These are phyloP conservation scores for Phaffia rhodozyma DNA, from an alignment of 1,284 basidiomycete species.

Conservation along the genomic window DNA sequence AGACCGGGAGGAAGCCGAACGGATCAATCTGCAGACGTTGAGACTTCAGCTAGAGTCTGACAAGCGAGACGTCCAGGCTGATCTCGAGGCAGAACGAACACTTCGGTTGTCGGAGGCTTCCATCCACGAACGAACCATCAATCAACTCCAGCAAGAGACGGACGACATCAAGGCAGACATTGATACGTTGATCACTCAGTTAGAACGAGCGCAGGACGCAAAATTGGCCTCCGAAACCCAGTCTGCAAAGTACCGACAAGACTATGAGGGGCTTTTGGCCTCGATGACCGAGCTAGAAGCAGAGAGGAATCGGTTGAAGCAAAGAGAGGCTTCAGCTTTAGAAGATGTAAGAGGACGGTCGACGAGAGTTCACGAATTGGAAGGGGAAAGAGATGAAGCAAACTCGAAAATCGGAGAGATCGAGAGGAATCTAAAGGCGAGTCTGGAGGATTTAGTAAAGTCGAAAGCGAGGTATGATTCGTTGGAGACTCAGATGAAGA, in stretches of 20 bases:
- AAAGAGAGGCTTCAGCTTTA: conserved; percentile 50
- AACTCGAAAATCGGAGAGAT: conserved; percentile 59
- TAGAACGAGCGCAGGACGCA: conserved; percentile 63
- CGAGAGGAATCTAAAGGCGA: conserved; percentile 54
- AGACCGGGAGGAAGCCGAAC: conserved; percentile 69
- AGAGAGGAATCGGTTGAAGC: conserved; percentile 58
- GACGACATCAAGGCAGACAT: conserved; percentile 67
- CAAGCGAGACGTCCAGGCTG: conserved; percentile 66
- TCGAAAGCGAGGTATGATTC: conserved; percentile 64
- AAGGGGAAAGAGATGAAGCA: conserved; percentile 47
- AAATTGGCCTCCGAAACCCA: conserved; percentile 69
- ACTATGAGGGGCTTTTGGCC: conserved; percentile 70
- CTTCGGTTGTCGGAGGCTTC: conserved; percentile 73
- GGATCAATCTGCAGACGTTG: conserved; percentile 60
- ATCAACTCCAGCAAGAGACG: conserved; percentile 74
- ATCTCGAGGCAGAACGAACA: conserved; percentile 68
- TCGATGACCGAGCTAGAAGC: conserved; percentile 67
- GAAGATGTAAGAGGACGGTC: conserved; percentile 27
- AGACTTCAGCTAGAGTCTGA: conserved; percentile 68
- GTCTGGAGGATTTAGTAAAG: conserved; percentile 66
- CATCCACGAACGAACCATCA: conserved; percentile 69
- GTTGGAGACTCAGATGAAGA: conserved; percentile 56
- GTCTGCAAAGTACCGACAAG: conserved; percentile 34
- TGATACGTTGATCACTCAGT: conserved; percentile 70
- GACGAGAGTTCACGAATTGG: conserved; percentile 33